These are phyloP conservation scores for Canariomyces notabilis DNA, from an alignment of 2,329 filamentous ascomycete genomes.

Conservation along the genomic window DNA sequence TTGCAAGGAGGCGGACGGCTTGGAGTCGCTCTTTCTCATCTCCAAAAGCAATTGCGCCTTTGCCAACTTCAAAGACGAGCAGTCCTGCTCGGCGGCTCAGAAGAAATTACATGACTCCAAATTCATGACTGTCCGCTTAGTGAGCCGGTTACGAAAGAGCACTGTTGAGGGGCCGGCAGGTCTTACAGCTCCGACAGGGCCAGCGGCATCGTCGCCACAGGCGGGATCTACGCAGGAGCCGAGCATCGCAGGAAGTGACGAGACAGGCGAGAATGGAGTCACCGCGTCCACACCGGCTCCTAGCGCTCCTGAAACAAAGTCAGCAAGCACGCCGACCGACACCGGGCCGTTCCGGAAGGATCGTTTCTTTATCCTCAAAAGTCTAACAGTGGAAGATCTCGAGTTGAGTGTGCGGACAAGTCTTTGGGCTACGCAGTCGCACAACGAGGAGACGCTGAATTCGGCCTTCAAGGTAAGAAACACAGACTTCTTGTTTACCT, in stretches of 20 bases:
- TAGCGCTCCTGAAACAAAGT: constrained; percentile 5
- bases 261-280: neutral
- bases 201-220: constrained; percentile 36
- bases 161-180: constrained; percentile 43
- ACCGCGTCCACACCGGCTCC: neutral
- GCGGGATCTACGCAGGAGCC: constrained; percentile 10
- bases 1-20: constrained; percentile 68
- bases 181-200: constrained; percentile 50
- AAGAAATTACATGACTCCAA: constrained; percentile 83
- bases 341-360: constrained; percentile 45
- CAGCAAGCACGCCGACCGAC: constrained; percentile 15
- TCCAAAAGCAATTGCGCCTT: constrained; percentile 97
- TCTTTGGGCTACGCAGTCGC: constrained; percentile 89
- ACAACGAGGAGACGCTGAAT: constrained; percentile 84
- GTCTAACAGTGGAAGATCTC: constrained; percentile 82
- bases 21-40: constrained; percentile 89
- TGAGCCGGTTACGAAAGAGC: constrained; percentile 70
- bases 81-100: constrained; percentile 70
- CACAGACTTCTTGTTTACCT: too few relatives aligned
- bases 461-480: constrained; percentile 68
- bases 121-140: constrained; percentile 78
- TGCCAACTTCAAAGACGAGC: constrained; percentile 85
- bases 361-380: constrained; percentile 90
- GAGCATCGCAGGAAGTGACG: neutral
- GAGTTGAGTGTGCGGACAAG: constrained; percentile 83